These are phyloP conservation scores for Cryptomeria japonica DNA, from an alignment of 75 land plant species.

Conservation along the genomic window DNA sequence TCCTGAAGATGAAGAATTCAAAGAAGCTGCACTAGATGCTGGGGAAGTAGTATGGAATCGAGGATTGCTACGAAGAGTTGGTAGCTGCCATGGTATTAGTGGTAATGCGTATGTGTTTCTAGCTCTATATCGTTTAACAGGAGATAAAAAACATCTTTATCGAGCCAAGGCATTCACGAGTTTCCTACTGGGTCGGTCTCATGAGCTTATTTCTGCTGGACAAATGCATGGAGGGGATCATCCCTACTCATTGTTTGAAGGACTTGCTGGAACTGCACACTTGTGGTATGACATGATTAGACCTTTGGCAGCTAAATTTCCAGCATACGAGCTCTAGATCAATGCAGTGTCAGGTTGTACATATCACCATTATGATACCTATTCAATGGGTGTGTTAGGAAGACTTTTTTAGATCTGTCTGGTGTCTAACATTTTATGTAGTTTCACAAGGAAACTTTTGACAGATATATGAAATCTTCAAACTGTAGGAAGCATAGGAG, in stretches of 20 bases:
- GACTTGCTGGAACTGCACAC: slow-evolving; percentile 79
- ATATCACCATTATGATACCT: background rate
- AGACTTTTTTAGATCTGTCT: background rate
- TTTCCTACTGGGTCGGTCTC: slow-evolving; percentile 61
- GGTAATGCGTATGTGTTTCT: slow-evolving; percentile 89
- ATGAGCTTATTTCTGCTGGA: slow-evolving; percentile 59
- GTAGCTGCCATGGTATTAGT: slow-evolving; percentile 92
- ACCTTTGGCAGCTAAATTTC: slow-evolving; percentile 70
- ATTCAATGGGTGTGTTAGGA: background rate
- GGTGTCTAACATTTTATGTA: background rate
- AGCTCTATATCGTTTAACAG: slow-evolving; percentile 71
- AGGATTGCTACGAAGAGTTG: slow-evolving; percentile 78
- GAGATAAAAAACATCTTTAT: slow-evolving; percentile 51
- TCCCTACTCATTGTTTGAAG: slow-evolving; percentile 89
- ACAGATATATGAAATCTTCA: background rate
- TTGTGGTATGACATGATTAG: slow-evolving; percentile 72
- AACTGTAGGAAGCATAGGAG: background rate
- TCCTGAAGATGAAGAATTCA: slow-evolving; percentile 50
- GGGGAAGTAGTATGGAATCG: slow-evolving; percentile 92
- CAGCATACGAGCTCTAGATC: slow-evolving; percentile 77
- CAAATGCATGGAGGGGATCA: slow-evolving; percentile 89
- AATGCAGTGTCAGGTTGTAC: background rate
- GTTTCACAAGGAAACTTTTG: background rate
- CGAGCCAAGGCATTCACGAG: slow-evolving; percentile 78
- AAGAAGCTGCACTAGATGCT: slow-evolving; percentile 82